A percentile compares a stretch with the other conserved stretches of the same genome.
Conservation (phyloP, 2,329 filamentous ascomycete species). For the Alternaria sp. region DNA sequence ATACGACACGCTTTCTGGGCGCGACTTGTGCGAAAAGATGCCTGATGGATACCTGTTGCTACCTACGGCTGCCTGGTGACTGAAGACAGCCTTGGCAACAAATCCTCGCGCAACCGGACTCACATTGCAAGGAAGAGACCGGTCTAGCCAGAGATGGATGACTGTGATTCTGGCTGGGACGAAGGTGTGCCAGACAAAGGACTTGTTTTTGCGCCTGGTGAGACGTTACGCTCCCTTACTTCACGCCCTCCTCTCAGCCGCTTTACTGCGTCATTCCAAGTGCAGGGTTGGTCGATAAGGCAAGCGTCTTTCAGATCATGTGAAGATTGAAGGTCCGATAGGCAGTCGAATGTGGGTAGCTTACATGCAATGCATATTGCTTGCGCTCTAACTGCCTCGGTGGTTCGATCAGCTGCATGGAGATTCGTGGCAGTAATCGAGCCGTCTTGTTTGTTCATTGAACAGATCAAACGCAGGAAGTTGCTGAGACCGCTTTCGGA, state of each 20-base stretch:
- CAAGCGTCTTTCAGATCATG: neutral
- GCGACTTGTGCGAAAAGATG: conserved; percentile 10
- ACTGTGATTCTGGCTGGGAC: neutral
- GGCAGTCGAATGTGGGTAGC: neutral
- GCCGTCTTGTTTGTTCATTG: no score
- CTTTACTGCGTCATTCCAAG: neutral
- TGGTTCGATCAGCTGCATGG: neutral
- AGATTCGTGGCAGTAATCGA: neutral
- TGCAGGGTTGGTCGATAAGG: neutral
- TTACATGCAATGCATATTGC: neutral
- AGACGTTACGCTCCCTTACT: neutral
- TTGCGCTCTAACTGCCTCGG: neutral
- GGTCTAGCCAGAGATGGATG: conserved; percentile 11
- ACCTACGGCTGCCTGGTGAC: conserved; percentile 43
- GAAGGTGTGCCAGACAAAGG: conserved; percentile 1
- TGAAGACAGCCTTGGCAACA: conserved; percentile 24
- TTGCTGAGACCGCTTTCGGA: neutral
- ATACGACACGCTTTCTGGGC: neutral
- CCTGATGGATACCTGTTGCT: conserved; percentile 31
- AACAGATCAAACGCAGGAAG: neutral
- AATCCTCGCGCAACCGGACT: conserved; percentile 2
- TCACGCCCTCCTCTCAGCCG: neutral
- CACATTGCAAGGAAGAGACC: conserved; percentile 8
- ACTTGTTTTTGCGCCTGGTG: neutral
- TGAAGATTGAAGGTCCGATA: neutral